Conservation (phyloP, 352 stramenopile genomes). For the Phytophthora nicotianae region DNA sequence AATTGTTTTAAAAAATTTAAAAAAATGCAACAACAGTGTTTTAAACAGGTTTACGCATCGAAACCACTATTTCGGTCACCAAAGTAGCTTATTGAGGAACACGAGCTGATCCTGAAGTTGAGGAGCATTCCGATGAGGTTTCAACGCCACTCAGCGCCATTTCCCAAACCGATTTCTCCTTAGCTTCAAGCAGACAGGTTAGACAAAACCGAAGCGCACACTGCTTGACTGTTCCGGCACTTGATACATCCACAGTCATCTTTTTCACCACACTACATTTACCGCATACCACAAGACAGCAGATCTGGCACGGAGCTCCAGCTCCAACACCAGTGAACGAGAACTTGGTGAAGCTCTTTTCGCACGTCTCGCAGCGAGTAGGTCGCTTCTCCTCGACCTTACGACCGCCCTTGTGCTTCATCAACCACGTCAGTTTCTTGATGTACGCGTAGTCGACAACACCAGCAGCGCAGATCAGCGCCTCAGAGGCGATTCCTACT, state of each 20-base stretch:
- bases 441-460: constrained; percentile 59
- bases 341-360: constrained; percentile 32
- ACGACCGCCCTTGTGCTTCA: constrained; percentile 34
- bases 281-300: constrained; percentile 42
- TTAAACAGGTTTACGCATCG: too few relatives aligned
- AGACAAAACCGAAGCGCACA: constrained; percentile 52
- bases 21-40: too few relatives aligned
- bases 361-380: constrained; percentile 34
- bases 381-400: neutral
- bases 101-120: constrained; percentile 11
- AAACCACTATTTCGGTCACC: too few relatives aligned
- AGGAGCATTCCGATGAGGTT: constrained; percentile 13
- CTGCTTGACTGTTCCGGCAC: constrained; percentile 35
- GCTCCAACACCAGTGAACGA: constrained; percentile 5
- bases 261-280: constrained; percentile 62
- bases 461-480: constrained; percentile 38
- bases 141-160: constrained; percentile 34
- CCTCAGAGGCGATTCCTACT: constrained; percentile 44
- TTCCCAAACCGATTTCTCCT: constrained; percentile 49
- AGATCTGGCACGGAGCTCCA: constrained; percentile 49
- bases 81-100: neutral
- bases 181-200: constrained; percentile 51
- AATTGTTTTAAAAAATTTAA: neutral
- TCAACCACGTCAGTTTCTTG: constrained; percentile 66
- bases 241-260: constrained; percentile 54